Evolutionary conservation across 1,284 basidiomycete species (phyloP).

Genomic region (Gomphus sp.): DNA sequence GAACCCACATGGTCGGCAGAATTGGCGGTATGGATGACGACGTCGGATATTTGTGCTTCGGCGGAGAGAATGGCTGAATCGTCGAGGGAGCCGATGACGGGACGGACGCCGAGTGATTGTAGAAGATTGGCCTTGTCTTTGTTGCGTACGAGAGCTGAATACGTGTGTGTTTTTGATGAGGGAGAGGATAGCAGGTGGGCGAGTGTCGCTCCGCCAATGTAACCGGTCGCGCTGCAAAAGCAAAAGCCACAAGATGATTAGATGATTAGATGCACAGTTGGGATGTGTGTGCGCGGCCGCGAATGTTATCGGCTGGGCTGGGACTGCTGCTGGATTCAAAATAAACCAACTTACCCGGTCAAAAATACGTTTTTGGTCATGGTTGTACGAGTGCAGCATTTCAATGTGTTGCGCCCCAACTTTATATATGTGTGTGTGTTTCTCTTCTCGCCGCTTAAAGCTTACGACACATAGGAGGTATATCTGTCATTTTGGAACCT

Average conservation of each 20-base stretch:
- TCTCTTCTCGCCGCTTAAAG: too few species aligned
- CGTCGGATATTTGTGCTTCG: constrained; percentile 4
- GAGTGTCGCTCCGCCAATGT: constrained; percentile 45
- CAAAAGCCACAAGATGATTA: too few species aligned
- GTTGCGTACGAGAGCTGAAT: constrained; percentile 4
- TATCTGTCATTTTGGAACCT: too few species aligned
- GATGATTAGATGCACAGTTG: too few species aligned
- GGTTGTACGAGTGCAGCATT: not conserved
- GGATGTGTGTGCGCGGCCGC: too few species aligned
- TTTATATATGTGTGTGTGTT: too few species aligned
- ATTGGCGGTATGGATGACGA: constrained; percentile 7
- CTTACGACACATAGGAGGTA: too few species aligned
- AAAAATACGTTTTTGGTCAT: constrained; percentile 8
- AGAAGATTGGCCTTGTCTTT: constrained; percentile 29
- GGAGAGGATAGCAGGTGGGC: constrained; percentile 26
- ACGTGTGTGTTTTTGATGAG: not conserved
- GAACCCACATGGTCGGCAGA: constrained; percentile 3
- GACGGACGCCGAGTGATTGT: constrained; percentile 8
- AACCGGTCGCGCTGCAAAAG: constrained; percentile 26
- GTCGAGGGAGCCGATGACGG: constrained; percentile 4
- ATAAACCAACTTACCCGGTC: not conserved
- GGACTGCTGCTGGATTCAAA: not conserved
- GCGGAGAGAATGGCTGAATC: not conserved
- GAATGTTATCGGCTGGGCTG: too few species aligned
- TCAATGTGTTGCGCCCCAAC: too few species aligned